phyloP scores from a whole-genome alignment of 345 rosid species.

The Eucalyptus tenuipes region DNA sequence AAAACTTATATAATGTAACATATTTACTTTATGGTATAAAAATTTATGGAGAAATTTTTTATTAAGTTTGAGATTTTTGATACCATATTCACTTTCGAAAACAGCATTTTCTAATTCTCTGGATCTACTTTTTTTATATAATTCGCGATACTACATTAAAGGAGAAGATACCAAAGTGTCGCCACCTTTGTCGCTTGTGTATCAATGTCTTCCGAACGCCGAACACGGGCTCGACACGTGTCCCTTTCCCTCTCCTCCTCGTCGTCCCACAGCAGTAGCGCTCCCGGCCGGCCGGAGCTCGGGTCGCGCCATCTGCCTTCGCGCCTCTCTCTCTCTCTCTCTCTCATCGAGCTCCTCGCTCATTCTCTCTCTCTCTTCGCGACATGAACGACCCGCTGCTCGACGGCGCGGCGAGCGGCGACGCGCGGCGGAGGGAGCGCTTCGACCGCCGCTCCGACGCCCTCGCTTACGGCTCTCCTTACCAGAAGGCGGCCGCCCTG shows the following conservation, averaged over 20 bases:
- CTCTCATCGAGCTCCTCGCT: too few relatives aligned
- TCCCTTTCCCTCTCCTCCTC: not conserved
- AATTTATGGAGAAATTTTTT: too few relatives aligned
- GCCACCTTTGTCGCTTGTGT: not conserved
- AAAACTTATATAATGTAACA: too few relatives aligned
- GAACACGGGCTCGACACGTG: not conserved
- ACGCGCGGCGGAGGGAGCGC: slow-evolving; percentile 5
- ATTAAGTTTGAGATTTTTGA: too few relatives aligned
- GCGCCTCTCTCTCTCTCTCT: not conserved
- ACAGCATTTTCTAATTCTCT: not conserved
- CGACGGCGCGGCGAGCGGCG: slow-evolving; percentile 31
- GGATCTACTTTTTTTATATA: not conserved
- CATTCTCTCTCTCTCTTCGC: not conserved
- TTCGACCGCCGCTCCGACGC: slow-evolving; percentile 59
- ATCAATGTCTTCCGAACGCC: not conserved
- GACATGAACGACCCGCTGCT: slow-evolving; percentile 19
- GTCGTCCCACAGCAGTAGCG: not conserved
- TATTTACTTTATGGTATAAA: too few relatives aligned
- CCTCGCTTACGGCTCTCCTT: slow-evolving; percentile 61
- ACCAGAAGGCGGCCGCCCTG: slow-evolving; percentile 93
- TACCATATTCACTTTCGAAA: not conserved
- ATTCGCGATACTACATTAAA: not conserved
- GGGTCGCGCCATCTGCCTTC: not conserved
- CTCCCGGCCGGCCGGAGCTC: not conserved
- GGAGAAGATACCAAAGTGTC: not conserved